These are phyloP conservation scores for Tilletia caries DNA, from an alignment of 1,284 basidiomycete genomes.

Conservation along the genomic window DNA sequence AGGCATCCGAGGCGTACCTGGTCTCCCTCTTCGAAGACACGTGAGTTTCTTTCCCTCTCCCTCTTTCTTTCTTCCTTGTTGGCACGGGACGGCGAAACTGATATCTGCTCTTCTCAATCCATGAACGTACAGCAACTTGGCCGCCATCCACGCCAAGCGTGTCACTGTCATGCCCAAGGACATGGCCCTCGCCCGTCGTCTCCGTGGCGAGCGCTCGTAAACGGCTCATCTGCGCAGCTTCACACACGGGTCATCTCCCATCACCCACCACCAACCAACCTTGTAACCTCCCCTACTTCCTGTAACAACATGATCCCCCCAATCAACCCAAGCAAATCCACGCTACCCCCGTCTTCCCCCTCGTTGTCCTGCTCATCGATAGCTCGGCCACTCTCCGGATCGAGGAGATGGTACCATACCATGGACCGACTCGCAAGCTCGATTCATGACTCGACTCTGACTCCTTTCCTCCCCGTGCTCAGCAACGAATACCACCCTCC, in stretches of 20 bases:
- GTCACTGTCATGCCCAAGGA: slow-evolving; percentile 98
- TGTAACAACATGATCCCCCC: too few species aligned
- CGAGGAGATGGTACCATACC: too few species aligned
- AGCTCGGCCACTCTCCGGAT: too few species aligned
- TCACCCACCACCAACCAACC: background rate
- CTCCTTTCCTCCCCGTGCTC: too few species aligned
- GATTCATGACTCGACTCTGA: too few species aligned
- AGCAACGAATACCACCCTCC: background rate
- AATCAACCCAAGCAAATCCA: too few species aligned
- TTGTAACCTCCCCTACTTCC: too few species aligned
- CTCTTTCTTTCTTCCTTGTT: background rate
- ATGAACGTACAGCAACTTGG: slow-evolving; percentile 70
- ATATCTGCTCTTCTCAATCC: background rate
- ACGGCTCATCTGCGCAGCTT: background rate
- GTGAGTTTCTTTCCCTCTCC: slow-evolving; percentile 23
- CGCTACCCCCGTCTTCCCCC: too few species aligned
- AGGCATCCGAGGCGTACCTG: slow-evolving; percentile 86
- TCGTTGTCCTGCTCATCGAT: too few species aligned
- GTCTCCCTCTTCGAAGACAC: slow-evolving; percentile 72
- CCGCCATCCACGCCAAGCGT: slow-evolving; percentile 95
- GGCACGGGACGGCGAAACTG: too few species aligned
- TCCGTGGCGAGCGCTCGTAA: slow-evolving; percentile 66
- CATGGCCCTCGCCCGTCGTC: slow-evolving; percentile 89
- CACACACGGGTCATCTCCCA: background rate
- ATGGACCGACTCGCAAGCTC: too few species aligned